Base-by-base conservation (phyloP, 2,329 filamentous ascomycete genomes). In the Onygenales sp. region DNA sequence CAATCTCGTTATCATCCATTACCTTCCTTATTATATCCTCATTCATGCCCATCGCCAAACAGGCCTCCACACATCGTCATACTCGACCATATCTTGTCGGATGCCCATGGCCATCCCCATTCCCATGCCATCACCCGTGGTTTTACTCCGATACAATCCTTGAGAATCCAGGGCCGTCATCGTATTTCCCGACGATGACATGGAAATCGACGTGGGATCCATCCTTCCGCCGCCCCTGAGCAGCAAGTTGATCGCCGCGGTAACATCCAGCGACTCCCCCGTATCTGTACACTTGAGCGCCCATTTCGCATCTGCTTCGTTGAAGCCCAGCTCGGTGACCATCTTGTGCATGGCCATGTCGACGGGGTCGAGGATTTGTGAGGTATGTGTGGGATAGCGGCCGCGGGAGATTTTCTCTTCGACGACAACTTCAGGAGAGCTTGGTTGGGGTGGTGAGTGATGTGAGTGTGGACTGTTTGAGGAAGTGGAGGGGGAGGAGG, bases 231-330 rank as follows among this genome's bases (percentile, higher is more conserved):
- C 34, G 13, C 42, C n/a, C 52, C 68, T 65, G 14, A 80, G 61
- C 56, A 85, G 66, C 53, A 82, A 61, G 54, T 80, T 75, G 21
- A 84, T 75, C 0, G 82, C 82, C 4, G 76, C 73, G 59, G 82
- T 74, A 8, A 80, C 71, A 53, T 82, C 70, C 57, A 84, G 67
- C 0, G 79, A 79, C 57, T 82, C 78, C 0, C 81, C 82, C 11
- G 74, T 75, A 62, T 84, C 82, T 4, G 81, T 84, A 59, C 77
- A 74, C 42, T 76, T 74, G 14, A 85, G 66, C 14, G 82, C 82
- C 60, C 77, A 74, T 54, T 77, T 75, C 6, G 80, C 81, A 57
- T 81, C 73, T 14, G 74, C 72, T 13, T 75, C 68, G 6, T 72
- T 72, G 58, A 84, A 85, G 0, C 82, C 82, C 64, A 84, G 79